Conservation (phyloP, 1,284 basidiomycete genomes). For the Irpex sp. region DNA sequence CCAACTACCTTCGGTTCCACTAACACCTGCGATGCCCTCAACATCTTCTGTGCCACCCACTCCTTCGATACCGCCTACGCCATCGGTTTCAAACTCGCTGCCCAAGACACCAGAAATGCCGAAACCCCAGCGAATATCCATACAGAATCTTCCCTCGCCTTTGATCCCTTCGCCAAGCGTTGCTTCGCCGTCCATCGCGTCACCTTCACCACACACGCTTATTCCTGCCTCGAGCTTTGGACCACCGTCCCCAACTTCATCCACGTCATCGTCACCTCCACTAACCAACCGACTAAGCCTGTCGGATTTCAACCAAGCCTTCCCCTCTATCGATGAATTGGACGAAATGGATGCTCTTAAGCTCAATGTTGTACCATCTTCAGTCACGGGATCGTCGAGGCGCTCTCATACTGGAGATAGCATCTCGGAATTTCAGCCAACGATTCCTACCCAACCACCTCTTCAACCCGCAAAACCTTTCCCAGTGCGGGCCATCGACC, state of each 20-base stretch:
- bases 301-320: conserved; percentile 55
- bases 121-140: conserved; percentile 21
- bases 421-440: not conserved
- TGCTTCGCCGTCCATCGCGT: conserved; percentile 27
- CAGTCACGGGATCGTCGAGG: conserved; percentile 12
- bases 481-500: conserved; percentile 51
- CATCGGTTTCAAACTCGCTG: conserved; percentile 14
- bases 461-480: conserved; percentile 32
- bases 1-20: conserved; percentile 16
- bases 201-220: conserved; percentile 48
- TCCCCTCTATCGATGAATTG: conserved; percentile 74
- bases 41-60: conserved; percentile 15
- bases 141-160: conserved; percentile 25
- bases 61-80: conserved; percentile 9
- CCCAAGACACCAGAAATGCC: conserved; percentile 13
- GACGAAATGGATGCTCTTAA: conserved; percentile 49
- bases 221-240: conserved; percentile 67
- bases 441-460: conserved; percentile 10
- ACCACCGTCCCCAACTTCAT: conserved; percentile 69
- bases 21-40: conserved; percentile 13
- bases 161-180: conserved; percentile 26
- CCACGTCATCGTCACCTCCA: conserved; percentile 35
- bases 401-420: conserved; percentile 10
- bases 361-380: conserved; percentile 37
- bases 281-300: conserved; percentile 33